Conservation (phyloP, 352 stramenopile genomes). For the Phytophthora palmivora region DNA sequence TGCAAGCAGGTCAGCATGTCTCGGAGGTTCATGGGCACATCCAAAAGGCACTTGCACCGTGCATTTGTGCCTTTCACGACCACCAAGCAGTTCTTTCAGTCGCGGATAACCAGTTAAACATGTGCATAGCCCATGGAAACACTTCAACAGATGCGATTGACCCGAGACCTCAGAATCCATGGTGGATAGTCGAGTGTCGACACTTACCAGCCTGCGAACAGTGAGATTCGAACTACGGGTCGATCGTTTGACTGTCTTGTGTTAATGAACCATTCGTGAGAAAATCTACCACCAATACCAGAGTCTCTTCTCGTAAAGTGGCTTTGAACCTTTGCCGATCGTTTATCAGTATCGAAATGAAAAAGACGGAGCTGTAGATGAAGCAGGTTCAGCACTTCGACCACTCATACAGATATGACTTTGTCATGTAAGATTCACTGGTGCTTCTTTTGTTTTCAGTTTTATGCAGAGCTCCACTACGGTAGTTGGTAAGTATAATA, state of each 20-base stretch:
- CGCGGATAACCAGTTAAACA: conserved; percentile 14
- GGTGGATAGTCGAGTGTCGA: not conserved
- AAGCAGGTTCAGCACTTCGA: conserved; percentile 7
- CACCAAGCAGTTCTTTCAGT: not conserved
- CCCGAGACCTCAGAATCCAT: not conserved
- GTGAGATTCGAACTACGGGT: too few relatives aligned
- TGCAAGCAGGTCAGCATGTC: conserved; percentile 14
- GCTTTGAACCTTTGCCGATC: not conserved
- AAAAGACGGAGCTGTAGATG: conserved; percentile 11
- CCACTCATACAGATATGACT: conserved; percentile 7
- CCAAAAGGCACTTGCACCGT: conserved; percentile 3
- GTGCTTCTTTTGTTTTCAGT: too few relatives aligned
- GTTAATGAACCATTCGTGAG: too few relatives aligned
- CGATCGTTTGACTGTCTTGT: too few relatives aligned
- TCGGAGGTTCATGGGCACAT: conserved; percentile 9
- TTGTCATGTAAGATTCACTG: too few relatives aligned
- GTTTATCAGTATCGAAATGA: not conserved
- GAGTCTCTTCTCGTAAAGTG: too few relatives aligned
- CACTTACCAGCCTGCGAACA: too few relatives aligned
- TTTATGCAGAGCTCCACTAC: too few relatives aligned
- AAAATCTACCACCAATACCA: too few relatives aligned
- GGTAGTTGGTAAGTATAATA: too few relatives aligned
- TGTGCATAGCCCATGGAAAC: conserved; percentile 15
- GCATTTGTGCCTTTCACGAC: conserved; percentile 11
- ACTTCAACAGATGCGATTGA: conserved; percentile 19